Evolutionary conservation across 441 rosid species (phyloP), one percentile per base, ranked within the genome.

Genomic region (Arabidopsis hybrid): DNA sequence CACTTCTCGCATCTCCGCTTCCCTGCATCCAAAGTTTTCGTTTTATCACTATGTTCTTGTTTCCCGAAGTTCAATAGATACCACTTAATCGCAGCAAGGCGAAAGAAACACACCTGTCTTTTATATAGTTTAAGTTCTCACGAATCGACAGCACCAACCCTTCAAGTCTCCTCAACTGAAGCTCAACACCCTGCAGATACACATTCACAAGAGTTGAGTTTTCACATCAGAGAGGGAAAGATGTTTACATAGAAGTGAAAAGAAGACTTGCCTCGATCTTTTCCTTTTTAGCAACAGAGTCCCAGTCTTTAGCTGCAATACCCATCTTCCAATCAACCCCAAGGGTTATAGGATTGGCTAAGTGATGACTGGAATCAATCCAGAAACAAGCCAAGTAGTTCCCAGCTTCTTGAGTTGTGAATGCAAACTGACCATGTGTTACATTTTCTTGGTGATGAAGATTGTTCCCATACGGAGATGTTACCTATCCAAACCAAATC

Each of bases 321-420:
- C 98, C 98, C 36, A 71, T 88, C 86, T 77, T 91, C 97, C 97
- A 93, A 79, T 93, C 96, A 29, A 93, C 78, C 38, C 96, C 87
- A 52, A 93, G 80, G 66, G 89, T 89, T 26, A 78, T 40, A 14
- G 69, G 81, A 50, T 70, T 72, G 42, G 76, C 68, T 46, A 73
- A 83, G 18, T 81, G 85, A 34, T 71, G 82, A 17, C 60, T 73
- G 7, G 75, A 69, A 67, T 81, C 89, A 69, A 78, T 18, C 92
- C 86, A 87, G 86, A 93, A 93, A 78, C 98, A 93, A 71, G 97
- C 98, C 84, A 89, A 53, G 83, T 90, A 90, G 81, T 86, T 87
- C 32, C 98, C 97, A 6, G 85, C 70, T 83, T 91, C 97, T 14
- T 79, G 53, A 47, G 96, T 83, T 21, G 96, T 93, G 59, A 93